phyloP scores from a whole-genome alignment of 1,139 yeast species.

The Magnusiomyces ingens region DNA sequence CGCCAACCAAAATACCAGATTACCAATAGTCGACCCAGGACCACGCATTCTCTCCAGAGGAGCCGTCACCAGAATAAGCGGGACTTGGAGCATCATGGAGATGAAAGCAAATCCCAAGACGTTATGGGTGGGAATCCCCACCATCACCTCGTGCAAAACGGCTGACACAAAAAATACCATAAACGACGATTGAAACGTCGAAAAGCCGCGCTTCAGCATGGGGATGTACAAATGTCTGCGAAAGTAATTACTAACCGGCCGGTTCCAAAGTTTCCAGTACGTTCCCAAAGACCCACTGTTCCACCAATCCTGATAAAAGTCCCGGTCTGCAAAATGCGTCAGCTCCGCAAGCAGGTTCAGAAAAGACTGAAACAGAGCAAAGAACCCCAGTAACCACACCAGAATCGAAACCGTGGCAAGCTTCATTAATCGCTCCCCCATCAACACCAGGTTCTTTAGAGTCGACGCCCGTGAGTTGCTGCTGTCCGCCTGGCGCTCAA shows the following conservation, averaged over 20 bases:
- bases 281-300: constrained; percentile 61
- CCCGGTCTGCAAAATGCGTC: constrained; percentile 57
- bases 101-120: constrained; percentile 41
- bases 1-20: constrained; percentile 41
- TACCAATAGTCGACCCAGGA: constrained; percentile 36
- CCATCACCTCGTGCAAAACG: constrained; percentile 39
- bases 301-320: constrained; percentile 75
- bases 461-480: constrained; percentile 2
- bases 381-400: constrained; percentile 40
- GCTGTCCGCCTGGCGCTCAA: background rate
- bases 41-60: constrained; percentile 38
- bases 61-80: constrained; percentile 36
- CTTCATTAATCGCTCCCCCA: constrained; percentile 36
- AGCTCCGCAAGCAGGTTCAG: constrained; percentile 57
- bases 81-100: constrained; percentile 39
- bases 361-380: constrained; percentile 38
- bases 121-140: constrained; percentile 45
- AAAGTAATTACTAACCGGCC: constrained; percentile 57
- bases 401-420: constrained; percentile 38
- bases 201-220: constrained; percentile 32
- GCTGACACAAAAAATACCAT: constrained; percentile 39
- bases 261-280: constrained; percentile 62
- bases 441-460: constrained; percentile 22
- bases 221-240: constrained; percentile 54
- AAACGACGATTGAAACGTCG: constrained; percentile 29